Percentiles rank a stretch among this genome's conserved stretches.
Conservation (phyloP, 2,329 filamentous ascomycete species). For the Aspergillus fructus region DNA sequence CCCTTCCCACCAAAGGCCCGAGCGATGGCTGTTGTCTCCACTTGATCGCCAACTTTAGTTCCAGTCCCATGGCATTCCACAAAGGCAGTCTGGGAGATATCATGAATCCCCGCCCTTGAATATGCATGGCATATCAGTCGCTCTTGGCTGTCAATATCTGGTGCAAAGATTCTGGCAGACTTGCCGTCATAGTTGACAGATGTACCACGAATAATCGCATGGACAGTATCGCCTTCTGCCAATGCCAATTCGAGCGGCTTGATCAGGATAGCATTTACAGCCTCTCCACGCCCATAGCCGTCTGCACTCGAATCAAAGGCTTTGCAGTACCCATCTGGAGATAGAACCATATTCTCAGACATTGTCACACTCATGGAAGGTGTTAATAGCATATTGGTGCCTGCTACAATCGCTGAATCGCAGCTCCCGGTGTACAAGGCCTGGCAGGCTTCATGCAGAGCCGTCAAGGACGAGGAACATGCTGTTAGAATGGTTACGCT, state of each 20-base stretch:
- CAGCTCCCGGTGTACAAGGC: too few species aligned
- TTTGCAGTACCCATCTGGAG: too few species aligned
- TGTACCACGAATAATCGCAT: conserved; percentile 28
- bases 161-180: conserved; percentile 1
- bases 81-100: not conserved
- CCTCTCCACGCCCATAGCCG: conserved; percentile 34
- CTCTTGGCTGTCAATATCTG: not conserved
- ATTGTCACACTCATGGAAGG: too few species aligned
- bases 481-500: too few species aligned
- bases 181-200: conserved; percentile 25
- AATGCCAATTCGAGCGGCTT: conserved; percentile 30
- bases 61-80: conserved; percentile 15
- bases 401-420: too few species aligned
- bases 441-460: too few species aligned
- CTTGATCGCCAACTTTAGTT: conserved; percentile 10
- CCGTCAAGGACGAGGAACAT: too few species aligned
- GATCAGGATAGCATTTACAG: conserved; percentile 28
- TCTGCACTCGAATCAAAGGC: conserved; percentile 15
- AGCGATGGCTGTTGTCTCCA: conserved; percentile 10
- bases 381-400: too few species aligned
- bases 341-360: too few species aligned
- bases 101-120: not conserved
- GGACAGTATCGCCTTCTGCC: conserved; percentile 27
- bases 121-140: conserved; percentile 6
- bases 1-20: conserved; percentile 1